Evolutionary conservation across 371 early-diverging fungal genomes (phyloP).

Genomic region (Mortierella sp.): DNA sequence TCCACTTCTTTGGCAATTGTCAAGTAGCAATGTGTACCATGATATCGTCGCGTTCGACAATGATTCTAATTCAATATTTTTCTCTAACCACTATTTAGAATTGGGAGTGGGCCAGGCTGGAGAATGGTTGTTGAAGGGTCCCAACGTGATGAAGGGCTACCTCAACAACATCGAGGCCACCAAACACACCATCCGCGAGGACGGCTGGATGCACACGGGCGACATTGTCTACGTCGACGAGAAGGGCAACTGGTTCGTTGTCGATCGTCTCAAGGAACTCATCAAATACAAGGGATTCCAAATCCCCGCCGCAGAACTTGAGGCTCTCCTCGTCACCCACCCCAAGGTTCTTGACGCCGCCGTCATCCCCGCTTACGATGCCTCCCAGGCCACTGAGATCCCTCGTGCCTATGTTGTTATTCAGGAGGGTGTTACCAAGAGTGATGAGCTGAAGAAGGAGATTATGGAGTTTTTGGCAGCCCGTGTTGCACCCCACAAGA

Average conservation of each 20-base stretch:
- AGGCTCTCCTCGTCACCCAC: constrained; percentile 81
- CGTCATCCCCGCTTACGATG: constrained; percentile 77
- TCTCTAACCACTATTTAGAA: constrained; percentile 42
- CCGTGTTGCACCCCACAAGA: constrained; percentile 81
- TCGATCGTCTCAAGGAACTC: constrained; percentile 83
- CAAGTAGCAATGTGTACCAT: no score
- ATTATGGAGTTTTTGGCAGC: constrained; percentile 72
- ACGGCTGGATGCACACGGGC: constrained; percentile 87
- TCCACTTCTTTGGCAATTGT: not conserved
- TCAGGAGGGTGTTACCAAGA: constrained; percentile 30
- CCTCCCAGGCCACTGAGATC: constrained; percentile 78
- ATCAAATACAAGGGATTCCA: constrained; percentile 88
- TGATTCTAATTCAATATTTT: not conserved
- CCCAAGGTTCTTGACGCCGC: constrained; percentile 81
- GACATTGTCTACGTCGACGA: constrained; percentile 81
- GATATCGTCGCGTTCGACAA: not conserved
- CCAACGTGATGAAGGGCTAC: constrained; percentile 87
- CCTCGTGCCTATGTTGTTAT: constrained; percentile 87
- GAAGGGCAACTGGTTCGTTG: constrained; percentile 70
- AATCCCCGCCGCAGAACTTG: constrained; percentile 90
- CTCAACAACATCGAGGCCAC: constrained; percentile 79
- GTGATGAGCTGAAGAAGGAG: constrained; percentile 61
- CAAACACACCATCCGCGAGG: constrained; percentile 69
- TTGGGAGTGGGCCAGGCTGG: constrained; percentile 71
- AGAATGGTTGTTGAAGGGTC: constrained; percentile 87